phyloP scores from a whole-genome alignment of 306 rosid species.

The Senna siamea region DNA sequence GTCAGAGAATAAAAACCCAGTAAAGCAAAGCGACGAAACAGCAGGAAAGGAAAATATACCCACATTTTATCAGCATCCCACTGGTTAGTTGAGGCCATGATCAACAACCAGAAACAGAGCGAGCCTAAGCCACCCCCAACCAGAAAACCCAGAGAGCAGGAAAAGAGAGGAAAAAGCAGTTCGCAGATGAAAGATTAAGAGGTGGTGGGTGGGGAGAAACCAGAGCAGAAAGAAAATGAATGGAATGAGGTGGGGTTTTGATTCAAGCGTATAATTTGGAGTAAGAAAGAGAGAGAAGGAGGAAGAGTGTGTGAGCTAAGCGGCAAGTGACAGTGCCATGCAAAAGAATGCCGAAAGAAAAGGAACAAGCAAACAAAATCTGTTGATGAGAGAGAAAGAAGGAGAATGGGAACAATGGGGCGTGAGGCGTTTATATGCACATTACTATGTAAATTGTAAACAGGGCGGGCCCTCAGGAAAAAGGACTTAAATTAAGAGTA shows the following conservation, averaged over 20 bases:
- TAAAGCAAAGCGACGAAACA: not conserved
- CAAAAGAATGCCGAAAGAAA: slow-evolving; percentile 40
- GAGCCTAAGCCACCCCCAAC: not conserved
- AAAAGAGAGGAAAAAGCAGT: not conserved
- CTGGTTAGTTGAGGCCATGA: slow-evolving; percentile 34
- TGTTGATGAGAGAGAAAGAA: slow-evolving; percentile 12
- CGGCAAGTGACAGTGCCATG: slow-evolving; percentile 65
- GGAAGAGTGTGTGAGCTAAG: slow-evolving; percentile 27
- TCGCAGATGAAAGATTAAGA: too few relatives aligned
- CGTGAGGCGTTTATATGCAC: not conserved
- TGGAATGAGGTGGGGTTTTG: not conserved
- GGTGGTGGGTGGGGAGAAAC: not conserved
- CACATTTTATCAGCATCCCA: slow-evolving; percentile 47
- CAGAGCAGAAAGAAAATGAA: not conserved
- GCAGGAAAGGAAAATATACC: not conserved
- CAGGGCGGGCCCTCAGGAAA: not conserved
- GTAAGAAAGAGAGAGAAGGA: slow-evolving; percentile 5
- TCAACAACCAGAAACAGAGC: not conserved
- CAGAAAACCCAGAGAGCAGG: not conserved
- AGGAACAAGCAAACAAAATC: slow-evolving; percentile 36
- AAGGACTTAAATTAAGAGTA: too few relatives aligned
- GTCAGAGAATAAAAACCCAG: not conserved
- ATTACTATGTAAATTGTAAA: not conserved
- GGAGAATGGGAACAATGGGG: not conserved
- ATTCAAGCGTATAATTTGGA: not conserved